Evolutionary conservation across 169 alveolate genomes (phyloP), one percentile per base, ranked within the genome.

Genomic region (Babesia sp.): DNA sequence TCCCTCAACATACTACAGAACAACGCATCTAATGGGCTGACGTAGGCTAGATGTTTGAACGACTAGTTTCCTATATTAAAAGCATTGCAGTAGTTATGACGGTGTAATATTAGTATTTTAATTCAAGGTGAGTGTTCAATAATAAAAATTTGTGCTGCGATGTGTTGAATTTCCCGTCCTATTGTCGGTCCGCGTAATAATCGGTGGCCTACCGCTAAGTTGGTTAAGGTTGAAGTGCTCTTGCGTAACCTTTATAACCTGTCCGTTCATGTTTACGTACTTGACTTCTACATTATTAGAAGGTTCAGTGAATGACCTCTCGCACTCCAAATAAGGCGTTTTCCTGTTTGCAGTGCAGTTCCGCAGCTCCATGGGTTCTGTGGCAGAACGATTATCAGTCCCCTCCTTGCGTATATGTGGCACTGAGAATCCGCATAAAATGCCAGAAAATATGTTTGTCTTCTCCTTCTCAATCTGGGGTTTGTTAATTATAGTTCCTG

Each of bases 181-280:
- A n/a, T n/a, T n/a, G n/a, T n/a, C n/a, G n/a, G n/a, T n/a, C 20
- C 22, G 57, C 12, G 57, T 44, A 22, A 26, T 14, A 16, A 34
- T 20, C 39, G 46, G 63, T 16, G 36, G 61, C 34, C 44, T n/a
- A 31, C 2, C 7, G 4, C 51, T 14, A 7, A 64, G 18, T 28
- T 64, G 50, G 28, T 33, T 50, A 7, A 48, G 61, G 26, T 29
- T 64, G 36, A 64, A 31, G 54, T 46, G 74, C 34, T 48, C 61
- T 36, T 50, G 59, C 22, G 74, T 64, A 9, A 64, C 74, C 74
- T 64, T 64, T 26, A 64, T 50, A 9, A 45, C 41, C 36, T 46
- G 74, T 5, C 74, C 74, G 51, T 64, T 64, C 34, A 64, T 29
- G 48, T 64, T 37, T 20, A 64, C 61, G 20, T 64, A 64, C 45